phyloP scores from a whole-genome alignment of 1,139 yeast genomes.

The Debaryomyces robertsiae region DNA sequence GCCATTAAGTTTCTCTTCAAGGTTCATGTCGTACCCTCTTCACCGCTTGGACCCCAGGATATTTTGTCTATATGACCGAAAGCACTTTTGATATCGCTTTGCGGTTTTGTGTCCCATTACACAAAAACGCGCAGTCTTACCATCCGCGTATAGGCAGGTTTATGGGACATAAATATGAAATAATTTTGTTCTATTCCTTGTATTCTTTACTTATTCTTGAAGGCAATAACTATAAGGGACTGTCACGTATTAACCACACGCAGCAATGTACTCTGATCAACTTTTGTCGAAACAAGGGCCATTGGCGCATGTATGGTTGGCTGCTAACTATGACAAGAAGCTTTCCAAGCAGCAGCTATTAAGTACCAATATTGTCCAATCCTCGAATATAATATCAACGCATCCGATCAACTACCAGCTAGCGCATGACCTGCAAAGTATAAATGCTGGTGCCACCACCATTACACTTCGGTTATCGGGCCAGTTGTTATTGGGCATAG shows the following conservation, averaged over 20 bases:
- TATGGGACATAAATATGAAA: conserved; percentile 10
- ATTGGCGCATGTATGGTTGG: conserved; percentile 89
- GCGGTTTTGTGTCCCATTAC: conserved; percentile 2
- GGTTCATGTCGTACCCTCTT: conserved; percentile 29
- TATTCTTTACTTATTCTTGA: background rate
- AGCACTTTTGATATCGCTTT: background rate
- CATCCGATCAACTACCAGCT: conserved; percentile 19
- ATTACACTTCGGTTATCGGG: conserved; percentile 86
- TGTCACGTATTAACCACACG: background rate
- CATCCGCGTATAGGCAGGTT: conserved; percentile 5
- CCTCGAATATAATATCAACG: conserved; percentile 55
- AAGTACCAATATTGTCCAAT: conserved; percentile 68
- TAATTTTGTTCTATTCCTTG: background rate
- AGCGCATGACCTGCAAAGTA: conserved; percentile 27
- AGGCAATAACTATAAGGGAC: background rate
- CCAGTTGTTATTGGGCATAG: conserved; percentile 85
- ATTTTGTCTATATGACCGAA: too few species aligned
- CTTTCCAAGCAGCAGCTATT: conserved; percentile 76
- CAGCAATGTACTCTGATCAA: conserved; percentile 43
- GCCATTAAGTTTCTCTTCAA: conserved; percentile 43
- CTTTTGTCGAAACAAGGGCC: conserved; percentile 74
- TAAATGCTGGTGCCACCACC: background rate
- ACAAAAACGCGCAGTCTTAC: conserved; percentile 12
- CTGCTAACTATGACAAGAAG: conserved; percentile 84
- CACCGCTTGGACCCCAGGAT: too few species aligned